A percentile compares a stretch with the other conserved stretches of the same genome.
Conservation (phyloP, 1,284 basidiomycete species). For the Cryptococcus amylolentus region DNA sequence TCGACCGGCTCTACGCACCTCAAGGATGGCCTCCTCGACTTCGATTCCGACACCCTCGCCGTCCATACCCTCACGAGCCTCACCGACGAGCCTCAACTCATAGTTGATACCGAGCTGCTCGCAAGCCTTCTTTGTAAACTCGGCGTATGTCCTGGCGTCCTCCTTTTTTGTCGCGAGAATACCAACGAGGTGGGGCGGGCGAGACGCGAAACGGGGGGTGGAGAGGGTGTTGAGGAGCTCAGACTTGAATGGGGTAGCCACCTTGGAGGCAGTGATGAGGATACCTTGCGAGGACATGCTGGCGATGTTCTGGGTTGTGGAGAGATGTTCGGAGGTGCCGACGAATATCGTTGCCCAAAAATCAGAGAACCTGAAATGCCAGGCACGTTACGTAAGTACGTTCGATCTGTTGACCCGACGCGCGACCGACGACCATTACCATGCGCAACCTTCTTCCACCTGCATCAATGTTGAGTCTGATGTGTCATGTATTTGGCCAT, state of each 20-base stretch:
- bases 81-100: slow-evolving; percentile 66
- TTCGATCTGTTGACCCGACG: no score
- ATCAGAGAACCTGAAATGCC: background rate
- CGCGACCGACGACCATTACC: no score
- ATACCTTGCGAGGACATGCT: slow-evolving; percentile 36
- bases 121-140: slow-evolving; percentile 90
- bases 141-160: slow-evolving; percentile 86
- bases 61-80: slow-evolving; percentile 50
- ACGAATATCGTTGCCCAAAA: background rate
- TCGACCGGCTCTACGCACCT: slow-evolving; percentile 49
- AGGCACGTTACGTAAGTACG: background rate
- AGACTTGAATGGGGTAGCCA: slow-evolving; percentile 48
- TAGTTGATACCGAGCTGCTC: slow-evolving; percentile 84
- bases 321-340: background rate
- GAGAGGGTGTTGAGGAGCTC: slow-evolving; percentile 42
- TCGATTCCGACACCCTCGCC: slow-evolving; percentile 61
- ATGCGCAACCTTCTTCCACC: no score
- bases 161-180: slow-evolving; percentile 83
- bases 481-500: no score
- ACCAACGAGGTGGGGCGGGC: slow-evolving; percentile 75
- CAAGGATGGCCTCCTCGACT: slow-evolving; percentile 90
- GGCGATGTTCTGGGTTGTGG: background rate
- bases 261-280: slow-evolving; percentile 48
- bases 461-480: no score
- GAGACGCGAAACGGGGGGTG: slow-evolving; percentile 29